Conservation (phyloP, 2,329 filamentous ascomycete species). For the Alternaria gaisen region DNA sequence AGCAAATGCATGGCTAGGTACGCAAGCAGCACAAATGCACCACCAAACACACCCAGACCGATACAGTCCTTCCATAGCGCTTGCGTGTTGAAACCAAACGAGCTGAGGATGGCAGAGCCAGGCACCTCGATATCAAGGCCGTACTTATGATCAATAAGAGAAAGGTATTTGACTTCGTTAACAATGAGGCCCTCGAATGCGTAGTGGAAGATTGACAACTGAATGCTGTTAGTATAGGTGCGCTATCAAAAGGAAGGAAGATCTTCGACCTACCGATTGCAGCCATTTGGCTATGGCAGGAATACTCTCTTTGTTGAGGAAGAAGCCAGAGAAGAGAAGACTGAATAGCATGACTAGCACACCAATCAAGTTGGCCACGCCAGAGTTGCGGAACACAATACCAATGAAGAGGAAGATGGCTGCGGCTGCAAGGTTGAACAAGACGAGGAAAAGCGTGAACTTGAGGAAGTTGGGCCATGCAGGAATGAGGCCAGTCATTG, state of each 20-base stretch:
- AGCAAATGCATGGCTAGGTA: constrained; percentile 94
- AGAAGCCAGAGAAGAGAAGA: constrained; percentile 88
- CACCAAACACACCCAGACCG: constrained; percentile 83
- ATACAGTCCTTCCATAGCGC: constrained; percentile 86
- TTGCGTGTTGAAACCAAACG: constrained; percentile 90
- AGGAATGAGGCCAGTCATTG: constrained; percentile 92
- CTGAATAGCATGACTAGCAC: constrained; percentile 98
- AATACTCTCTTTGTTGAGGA: constrained; percentile 94
- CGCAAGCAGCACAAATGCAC: constrained; percentile 83
- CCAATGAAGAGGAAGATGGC: constrained; percentile 96
- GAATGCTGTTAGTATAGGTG: constrained; percentile 19
- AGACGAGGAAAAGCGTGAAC: constrained; percentile 88
- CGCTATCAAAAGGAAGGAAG: neutral
- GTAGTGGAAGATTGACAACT: constrained; percentile 97
- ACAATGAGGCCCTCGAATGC: constrained; percentile 96
- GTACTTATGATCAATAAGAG: constrained; percentile 91
- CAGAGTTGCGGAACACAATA: constrained; percentile 89
- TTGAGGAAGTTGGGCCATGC: constrained; percentile 85
- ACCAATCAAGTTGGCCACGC: constrained; percentile 92
- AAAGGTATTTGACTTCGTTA: constrained; percentile 92
- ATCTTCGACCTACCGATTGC: constrained; percentile 69
- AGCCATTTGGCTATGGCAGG: constrained; percentile 87
- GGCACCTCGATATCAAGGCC: constrained; percentile 96
- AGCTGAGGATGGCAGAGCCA: constrained; percentile 90
- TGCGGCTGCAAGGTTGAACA: constrained; percentile 95